These are phyloP conservation scores for Plectosphaerella sp. DNA, from an alignment of 2,329 filamentous ascomycete genomes.

Conservation along the genomic window DNA sequence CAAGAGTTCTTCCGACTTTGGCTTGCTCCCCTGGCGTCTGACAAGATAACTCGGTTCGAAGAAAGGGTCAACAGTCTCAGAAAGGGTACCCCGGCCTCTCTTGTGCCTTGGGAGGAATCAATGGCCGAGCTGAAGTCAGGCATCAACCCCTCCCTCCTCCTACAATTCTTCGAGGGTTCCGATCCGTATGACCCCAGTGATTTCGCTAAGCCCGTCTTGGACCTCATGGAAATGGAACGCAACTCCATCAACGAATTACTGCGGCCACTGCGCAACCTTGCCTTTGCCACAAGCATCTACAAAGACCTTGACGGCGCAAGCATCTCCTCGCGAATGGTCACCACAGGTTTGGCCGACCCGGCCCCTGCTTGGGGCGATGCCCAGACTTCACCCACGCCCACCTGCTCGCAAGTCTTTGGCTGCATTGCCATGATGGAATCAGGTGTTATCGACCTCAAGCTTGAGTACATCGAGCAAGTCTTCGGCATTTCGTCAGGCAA, in stretches of 20 bases:
- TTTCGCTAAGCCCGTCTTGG: background rate
- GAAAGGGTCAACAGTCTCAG: background rate
- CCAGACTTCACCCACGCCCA: background rate
- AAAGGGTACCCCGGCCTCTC: background rate
- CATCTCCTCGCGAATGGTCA: background rate
- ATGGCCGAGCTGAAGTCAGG: background rate
- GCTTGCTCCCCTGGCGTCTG: background rate
- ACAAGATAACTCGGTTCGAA: background rate
- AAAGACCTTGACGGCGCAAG: slow-evolving; percentile 1
- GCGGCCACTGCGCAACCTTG: background rate
- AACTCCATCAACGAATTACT: background rate
- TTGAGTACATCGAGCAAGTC: background rate
- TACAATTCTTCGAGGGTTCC: slow-evolving; percentile 1
- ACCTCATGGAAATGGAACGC: background rate
- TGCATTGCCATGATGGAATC: slow-evolving; percentile 6
- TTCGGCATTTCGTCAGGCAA: slow-evolving; percentile 3
- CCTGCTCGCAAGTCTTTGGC: background rate
- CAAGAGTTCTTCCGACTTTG: background rate
- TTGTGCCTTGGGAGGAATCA: background rate
- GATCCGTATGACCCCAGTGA: background rate
- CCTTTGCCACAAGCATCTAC: background rate
- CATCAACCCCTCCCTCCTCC: background rate
- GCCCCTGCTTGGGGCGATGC: background rate
- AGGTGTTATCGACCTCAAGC: background rate
- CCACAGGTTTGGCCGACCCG: background rate